Evolutionary conservation across 805 yeast genomes (phyloP).

Genomic region (Candida takata): DNA sequence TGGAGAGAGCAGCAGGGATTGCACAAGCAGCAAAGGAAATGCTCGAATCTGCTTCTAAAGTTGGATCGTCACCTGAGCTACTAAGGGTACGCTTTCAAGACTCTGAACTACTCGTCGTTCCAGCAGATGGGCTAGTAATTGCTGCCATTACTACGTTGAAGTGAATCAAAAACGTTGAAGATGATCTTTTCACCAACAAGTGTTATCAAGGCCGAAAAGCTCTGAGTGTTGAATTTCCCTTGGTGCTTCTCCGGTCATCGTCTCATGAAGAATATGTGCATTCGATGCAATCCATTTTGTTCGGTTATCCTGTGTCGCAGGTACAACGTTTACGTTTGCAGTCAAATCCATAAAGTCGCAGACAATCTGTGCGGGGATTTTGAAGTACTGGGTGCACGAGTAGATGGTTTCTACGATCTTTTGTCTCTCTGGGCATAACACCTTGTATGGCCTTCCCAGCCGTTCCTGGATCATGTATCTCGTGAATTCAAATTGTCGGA

Average conservation of each 20-base stretch:
- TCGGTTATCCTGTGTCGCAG: background rate
- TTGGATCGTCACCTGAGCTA: slow-evolving; percentile 1
- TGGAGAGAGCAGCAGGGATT: background rate
- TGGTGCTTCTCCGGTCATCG: no score
- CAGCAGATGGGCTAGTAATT: slow-evolving; percentile 1
- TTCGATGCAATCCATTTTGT: background rate
- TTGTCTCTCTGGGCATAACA: background rate
- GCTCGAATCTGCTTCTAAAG: background rate
- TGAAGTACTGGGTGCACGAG: background rate
- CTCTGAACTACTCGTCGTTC: slow-evolving; percentile 1
- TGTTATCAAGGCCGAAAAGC: background rate
- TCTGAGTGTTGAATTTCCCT: background rate
- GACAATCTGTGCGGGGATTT: slow-evolving; percentile 1
- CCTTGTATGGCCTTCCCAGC: background rate
- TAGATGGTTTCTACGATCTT: slow-evolving; percentile 2
- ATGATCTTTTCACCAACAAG: background rate
- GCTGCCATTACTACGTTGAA: slow-evolving; percentile 1
- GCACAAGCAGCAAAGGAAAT: background rate
- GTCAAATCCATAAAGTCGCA: slow-evolving; percentile 1
- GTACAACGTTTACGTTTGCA: background rate
- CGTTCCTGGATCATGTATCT: background rate
- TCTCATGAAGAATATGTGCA: no score
- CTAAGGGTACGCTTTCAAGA: slow-evolving; percentile 1
- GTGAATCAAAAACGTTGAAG: background rate
- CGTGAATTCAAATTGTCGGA: slow-evolving; percentile 1